Base-by-base conservation (phyloP, 1,284 basidiomycete species). In the Takashimella tepidaria region DNA sequence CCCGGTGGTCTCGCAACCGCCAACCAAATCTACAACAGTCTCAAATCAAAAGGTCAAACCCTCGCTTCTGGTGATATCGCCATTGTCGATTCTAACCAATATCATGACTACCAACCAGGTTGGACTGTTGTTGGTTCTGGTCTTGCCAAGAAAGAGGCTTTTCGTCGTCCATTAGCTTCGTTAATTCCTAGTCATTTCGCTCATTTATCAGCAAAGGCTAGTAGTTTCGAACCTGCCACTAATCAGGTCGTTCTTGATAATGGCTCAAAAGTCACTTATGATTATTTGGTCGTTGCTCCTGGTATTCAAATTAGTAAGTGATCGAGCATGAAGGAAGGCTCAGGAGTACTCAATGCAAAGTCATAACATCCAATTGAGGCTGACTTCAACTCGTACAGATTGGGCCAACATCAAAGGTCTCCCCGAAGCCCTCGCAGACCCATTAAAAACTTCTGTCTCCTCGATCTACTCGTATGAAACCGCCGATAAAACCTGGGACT, bases 121-220 rank as follows among this genome's bases (percentile, higher is more conserved):
- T 91, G 87, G 92, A 96, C 93, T 2, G 83, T 97, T 22, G 92
- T 93, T 41, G 93, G 92, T 23, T 81, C 89, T 24, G 95, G 95
- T 37, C 80, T 98, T 21, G 76, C 76, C 43, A 55, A 70, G 56
- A 84, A 86, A 66, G 72, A 81, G 48, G 86, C 88, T 60, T 87
- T 89, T 62, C 82, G 85, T 53, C 81, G 82, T 25, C 83, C 83
- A 4, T 79, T 96, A 47, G 69, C 78, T 22, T 80, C 82, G 1
- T 79, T 95, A 42, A 83, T 95, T 52, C 87, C 90, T 0, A 70
- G 78, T 8, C 82, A 91, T 64, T 83, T 96, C 57, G 78, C 81
- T 10, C 85, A 87, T 67, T 84, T 93, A 62, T 72, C 83, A 41
- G 83, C 89, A 63, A 82, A 86, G 52, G 90, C 92, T 54, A 76